These are phyloP conservation scores for Jaenimonas drosophilae DNA, from an alignment of 208 protist species.

Conservation along the genomic window DNA sequence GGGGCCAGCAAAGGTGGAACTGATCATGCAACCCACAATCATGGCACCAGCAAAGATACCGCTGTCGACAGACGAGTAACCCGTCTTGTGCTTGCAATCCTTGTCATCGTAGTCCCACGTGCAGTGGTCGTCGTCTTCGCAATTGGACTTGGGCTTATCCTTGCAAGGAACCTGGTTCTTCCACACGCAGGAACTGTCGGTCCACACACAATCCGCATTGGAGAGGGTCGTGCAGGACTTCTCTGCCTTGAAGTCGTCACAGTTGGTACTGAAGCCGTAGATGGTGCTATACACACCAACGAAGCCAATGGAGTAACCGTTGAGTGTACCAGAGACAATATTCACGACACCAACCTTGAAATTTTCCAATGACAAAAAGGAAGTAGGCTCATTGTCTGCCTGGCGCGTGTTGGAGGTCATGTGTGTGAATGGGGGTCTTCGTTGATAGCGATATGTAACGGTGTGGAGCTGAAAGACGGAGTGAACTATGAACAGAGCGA, in stretches of 20 bases:
- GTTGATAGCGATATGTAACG: too few species aligned
- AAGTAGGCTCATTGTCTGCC: conserved; percentile 7
- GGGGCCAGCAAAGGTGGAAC: conserved; percentile 48
- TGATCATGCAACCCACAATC: conserved; percentile 73
- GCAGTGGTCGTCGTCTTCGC: conserved; percentile 22
- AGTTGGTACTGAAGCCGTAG: conserved; percentile 50
- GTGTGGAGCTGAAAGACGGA: too few species aligned
- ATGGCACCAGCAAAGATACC: conserved; percentile 78
- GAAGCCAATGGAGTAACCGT: conserved; percentile 70
- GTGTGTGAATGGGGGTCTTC: too few species aligned
- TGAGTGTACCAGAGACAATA: conserved; percentile 29
- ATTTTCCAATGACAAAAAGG: conserved; percentile 35
- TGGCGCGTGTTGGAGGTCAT: neutral
- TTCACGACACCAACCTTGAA: conserved; percentile 41
- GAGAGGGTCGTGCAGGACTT: conserved; percentile 24
- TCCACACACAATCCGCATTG: conserved; percentile 52
- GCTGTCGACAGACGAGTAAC: conserved; percentile 40
- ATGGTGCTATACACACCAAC: conserved; percentile 58
- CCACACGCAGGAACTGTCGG: conserved; percentile 25
- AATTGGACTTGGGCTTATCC: conserved; percentile 6
- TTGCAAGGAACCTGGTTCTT: neutral
- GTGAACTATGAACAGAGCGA: too few species aligned
- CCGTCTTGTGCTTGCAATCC: conserved; percentile 39
- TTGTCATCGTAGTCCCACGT: conserved; percentile 32
- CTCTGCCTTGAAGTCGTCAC: conserved; percentile 20